A percentile compares a stretch with the other conserved stretches of the same genome.
Conservation (phyloP, 2,329 filamentous ascomycete species). For the Colletotrichum aenigma region DNA sequence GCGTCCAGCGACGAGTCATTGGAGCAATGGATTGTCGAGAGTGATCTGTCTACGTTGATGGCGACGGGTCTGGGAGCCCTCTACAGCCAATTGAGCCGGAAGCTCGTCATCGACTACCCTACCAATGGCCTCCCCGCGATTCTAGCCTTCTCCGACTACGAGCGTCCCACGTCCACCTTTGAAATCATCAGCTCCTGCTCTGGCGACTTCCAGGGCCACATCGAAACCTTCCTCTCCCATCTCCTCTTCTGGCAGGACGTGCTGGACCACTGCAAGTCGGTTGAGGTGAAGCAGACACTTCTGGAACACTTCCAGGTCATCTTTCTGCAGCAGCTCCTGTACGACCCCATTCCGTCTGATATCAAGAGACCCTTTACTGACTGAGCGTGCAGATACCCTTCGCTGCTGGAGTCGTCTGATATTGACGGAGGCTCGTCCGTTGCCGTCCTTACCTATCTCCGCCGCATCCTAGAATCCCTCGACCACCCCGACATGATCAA, state of each 20-base stretch:
- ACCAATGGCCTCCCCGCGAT: conserved; percentile 79
- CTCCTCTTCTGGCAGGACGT: conserved; percentile 98
- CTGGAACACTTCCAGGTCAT: conserved; percentile 97
- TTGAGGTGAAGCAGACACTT: conserved; percentile 89
- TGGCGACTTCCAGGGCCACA: conserved; percentile 79
- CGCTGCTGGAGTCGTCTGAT: conserved; percentile 93
- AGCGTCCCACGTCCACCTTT: conserved; percentile 71
- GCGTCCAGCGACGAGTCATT: conserved; percentile 81
- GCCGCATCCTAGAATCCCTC: conserved; percentile 86
- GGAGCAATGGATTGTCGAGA: conserved; percentile 97
- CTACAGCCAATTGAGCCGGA: conserved; percentile 71
- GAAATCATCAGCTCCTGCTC: conserved; percentile 78
- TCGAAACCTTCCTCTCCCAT: conserved; percentile 93
- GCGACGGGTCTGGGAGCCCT: conserved; percentile 88
- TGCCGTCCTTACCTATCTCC: conserved; percentile 91
- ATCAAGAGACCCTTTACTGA: not conserved
- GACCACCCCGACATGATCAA: conserved; percentile 95
- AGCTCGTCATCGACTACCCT: conserved; percentile 82
- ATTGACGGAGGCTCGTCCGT: conserved; percentile 96
- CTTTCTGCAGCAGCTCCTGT: conserved; percentile 93
- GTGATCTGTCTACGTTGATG: conserved; percentile 95
- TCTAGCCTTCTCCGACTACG: conserved; percentile 87
- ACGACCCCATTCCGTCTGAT: conserved; percentile 34
- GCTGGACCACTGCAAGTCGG: conserved; percentile 89
- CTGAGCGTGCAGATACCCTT: conserved; percentile 74